Evolutionary conservation across 495 filamentous ascomycete species (phyloP), one percentile per base, ranked within the genome.

Genomic region (Apiosordaria backusii): DNA sequence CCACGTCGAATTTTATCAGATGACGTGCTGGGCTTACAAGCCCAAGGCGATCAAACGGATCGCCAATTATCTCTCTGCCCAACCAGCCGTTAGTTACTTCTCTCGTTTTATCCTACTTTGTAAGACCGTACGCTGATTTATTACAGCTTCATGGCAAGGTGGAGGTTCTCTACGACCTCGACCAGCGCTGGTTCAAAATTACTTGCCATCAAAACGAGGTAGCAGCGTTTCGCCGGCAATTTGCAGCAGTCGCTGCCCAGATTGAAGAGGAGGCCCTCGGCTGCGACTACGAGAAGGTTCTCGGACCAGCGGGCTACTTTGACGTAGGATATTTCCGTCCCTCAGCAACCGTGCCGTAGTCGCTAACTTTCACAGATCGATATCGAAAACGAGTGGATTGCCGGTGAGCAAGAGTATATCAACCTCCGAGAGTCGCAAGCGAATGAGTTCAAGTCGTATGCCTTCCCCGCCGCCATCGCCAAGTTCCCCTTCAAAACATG

Each of bases 21-120:
- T 62, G 21, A 70, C 71, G 0, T 66, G 79, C 57, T 82, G 76
- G 76, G 35, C 67, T 0, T 75, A 77, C 55, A 68, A 29, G 22
- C 69, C 72, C 2, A 72, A 70, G 0, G 77, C 73, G 15, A 58
- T 82, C 9, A 57, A 67, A 29, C 65, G 70, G 23, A 65, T 79
- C 19, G 64, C 70, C 22, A 57, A 66, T 0, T 35, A 62, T 5
- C 68, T 80, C 10, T 26, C 53, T 65, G 13, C 23, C 26, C 18
- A 22, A 57, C 2, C 52, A 61, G 45, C 70, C 45, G 78, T 79
- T 70, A 53, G 70, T 63, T 54, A 4, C 26, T 45, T 21, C 4
- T 0, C n/a, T n/a, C n/a, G n/a, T n/a, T 55, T 24, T 10, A 58
- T 58, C 55, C 18, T 35, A 6, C 29, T 45, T 45, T 45, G 2